Percentiles rank a stretch among this genome's conserved stretches.
Conservation (phyloP, 2,329 filamentous ascomycete species). For the Scolecobasidium constrictum region DNA sequence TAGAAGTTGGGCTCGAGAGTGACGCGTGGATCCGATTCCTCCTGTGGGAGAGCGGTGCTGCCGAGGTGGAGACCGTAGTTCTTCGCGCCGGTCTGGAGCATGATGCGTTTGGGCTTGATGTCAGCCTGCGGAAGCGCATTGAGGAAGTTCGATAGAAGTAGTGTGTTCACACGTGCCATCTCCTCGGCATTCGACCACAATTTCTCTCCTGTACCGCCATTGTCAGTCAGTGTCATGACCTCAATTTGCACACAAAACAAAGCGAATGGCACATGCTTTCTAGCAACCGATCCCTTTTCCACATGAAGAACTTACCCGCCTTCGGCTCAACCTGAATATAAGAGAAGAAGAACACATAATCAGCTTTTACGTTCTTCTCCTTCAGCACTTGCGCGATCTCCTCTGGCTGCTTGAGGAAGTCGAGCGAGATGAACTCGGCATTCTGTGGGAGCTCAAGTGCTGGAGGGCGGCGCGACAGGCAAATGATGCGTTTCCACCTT, state of each 20-base stretch:
- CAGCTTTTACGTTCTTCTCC: slow-evolving; percentile 22
- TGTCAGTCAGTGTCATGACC: no score
- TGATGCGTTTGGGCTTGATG: slow-evolving; percentile 35
- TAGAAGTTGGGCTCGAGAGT: slow-evolving; percentile 42
- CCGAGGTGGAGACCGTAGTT: slow-evolving; percentile 42
- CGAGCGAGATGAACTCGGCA: slow-evolving; percentile 32
- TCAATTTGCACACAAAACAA: no score
- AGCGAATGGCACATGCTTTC: no score
- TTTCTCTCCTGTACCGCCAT: no score
- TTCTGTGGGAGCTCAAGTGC: slow-evolving; percentile 26
- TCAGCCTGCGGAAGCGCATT: slow-evolving; percentile 29
- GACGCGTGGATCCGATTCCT: slow-evolving; percentile 36
- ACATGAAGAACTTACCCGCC: no score
- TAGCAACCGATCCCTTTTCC: no score
- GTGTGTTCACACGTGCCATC: slow-evolving; percentile 34
- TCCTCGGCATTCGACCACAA: slow-evolving; percentile 42
- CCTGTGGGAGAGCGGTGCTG: slow-evolving; percentile 29
- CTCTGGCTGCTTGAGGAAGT: slow-evolving; percentile 27
- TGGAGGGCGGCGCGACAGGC: slow-evolving; percentile 36
- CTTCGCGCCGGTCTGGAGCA: slow-evolving; percentile 43
- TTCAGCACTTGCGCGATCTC: slow-evolving; percentile 25
- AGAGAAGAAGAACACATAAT: slow-evolving; percentile 44
- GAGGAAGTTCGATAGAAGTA: slow-evolving; percentile 38
- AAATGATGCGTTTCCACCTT: slow-evolving; percentile 43
- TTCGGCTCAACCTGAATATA: slow-evolving; percentile 42